These are phyloP conservation scores for Fusarium dlaminii DNA, from an alignment of 2,329 filamentous ascomycete species.

Conservation along the genomic window DNA sequence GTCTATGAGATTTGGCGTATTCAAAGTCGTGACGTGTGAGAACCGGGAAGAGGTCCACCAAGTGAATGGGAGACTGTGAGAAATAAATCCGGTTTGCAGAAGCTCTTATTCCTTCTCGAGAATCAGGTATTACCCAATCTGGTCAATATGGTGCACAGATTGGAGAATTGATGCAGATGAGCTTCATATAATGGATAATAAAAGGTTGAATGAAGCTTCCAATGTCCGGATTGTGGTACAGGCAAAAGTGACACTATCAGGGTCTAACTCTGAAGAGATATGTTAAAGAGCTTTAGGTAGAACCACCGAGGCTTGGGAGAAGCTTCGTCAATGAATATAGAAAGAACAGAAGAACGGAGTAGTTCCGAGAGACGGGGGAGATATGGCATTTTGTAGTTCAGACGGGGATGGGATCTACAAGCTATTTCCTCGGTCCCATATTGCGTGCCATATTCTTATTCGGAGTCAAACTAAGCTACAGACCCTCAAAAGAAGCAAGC, in stretches of 20 bases:
- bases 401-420: slow-evolving; percentile 37
- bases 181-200: neutral
- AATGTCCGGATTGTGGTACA: neutral
- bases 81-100: slow-evolving; percentile 24
- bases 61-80: slow-evolving; percentile 12
- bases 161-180: neutral
- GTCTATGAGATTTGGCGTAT: slow-evolving; percentile 3
- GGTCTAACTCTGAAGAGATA: neutral
- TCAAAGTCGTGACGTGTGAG: slow-evolving; percentile 16
- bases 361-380: slow-evolving; percentile 30
- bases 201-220: slow-evolving; percentile 1
- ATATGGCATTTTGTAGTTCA: slow-evolving; percentile 42
- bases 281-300: slow-evolving; percentile 8
- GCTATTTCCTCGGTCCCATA: slow-evolving; percentile 22
- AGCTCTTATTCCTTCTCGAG: slow-evolving; percentile 20
- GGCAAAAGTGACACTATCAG: slow-evolving; percentile 9
- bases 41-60: neutral
- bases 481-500: slow-evolving; percentile 24
- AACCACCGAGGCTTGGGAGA: slow-evolving; percentile 4
- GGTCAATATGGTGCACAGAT: slow-evolving; percentile 16
- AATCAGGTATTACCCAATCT: slow-evolving; percentile 6
- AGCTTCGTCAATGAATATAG: slow-evolving; percentile 29
- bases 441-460: slow-evolving; percentile 23
- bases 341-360: slow-evolving; percentile 25
- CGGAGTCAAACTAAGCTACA: slow-evolving; percentile 27